A percentile compares a stretch with the other conserved stretches of the same genome.
Conservation (phyloP, 2,329 filamentous ascomycete genomes). For the Balansia obtecta region DNA sequence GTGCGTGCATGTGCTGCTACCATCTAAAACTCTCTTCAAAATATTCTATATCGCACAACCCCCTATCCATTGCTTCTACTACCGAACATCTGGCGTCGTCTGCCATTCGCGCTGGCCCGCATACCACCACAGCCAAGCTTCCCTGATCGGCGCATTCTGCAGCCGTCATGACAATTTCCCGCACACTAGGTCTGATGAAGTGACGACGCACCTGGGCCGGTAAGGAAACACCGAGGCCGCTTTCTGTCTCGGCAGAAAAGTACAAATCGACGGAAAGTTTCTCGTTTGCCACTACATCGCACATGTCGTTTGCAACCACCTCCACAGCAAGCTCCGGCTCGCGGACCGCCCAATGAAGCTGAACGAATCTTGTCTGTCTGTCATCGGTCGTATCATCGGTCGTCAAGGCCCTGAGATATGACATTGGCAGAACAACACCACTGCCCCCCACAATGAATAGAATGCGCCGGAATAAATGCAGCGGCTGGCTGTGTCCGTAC, state of each 20-base stretch:
- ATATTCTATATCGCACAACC: conserved; percentile 9
- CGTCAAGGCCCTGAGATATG: conserved; percentile 22
- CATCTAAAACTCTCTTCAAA: conserved; percentile 9
- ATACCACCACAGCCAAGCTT: conserved; percentile 29
- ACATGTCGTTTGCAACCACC: conserved; percentile 21
- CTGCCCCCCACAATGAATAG: conserved; percentile 33
- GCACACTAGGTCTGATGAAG: conserved; percentile 21
- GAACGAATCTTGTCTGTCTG: conserved; percentile 13
- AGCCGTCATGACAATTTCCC: conserved; percentile 18
- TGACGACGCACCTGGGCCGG: conserved; percentile 10
- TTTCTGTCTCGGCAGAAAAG: conserved; percentile 15
- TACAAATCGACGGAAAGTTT: conserved; percentile 25
- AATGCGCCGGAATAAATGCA: conserved; percentile 25
- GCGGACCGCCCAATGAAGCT: conserved; percentile 31
- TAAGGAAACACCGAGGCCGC: conserved; percentile 6
- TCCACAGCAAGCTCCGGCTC: conserved; percentile 25
- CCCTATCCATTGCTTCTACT: conserved; percentile 16
- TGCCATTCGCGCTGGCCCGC: conserved; percentile 31
- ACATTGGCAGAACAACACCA: conserved; percentile 29
- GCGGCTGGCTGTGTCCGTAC: conserved; percentile 27
- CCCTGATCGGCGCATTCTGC: conserved; percentile 11
- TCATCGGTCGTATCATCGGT: conserved; percentile 5
- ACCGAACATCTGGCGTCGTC: conserved; percentile 29
- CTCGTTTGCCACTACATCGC: conserved; percentile 13
- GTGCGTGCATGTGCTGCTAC: conserved; percentile 5